phyloP scores from a whole-genome alignment of 1,284 basidiomycete species.

The Sporisorium scitamineum region DNA sequence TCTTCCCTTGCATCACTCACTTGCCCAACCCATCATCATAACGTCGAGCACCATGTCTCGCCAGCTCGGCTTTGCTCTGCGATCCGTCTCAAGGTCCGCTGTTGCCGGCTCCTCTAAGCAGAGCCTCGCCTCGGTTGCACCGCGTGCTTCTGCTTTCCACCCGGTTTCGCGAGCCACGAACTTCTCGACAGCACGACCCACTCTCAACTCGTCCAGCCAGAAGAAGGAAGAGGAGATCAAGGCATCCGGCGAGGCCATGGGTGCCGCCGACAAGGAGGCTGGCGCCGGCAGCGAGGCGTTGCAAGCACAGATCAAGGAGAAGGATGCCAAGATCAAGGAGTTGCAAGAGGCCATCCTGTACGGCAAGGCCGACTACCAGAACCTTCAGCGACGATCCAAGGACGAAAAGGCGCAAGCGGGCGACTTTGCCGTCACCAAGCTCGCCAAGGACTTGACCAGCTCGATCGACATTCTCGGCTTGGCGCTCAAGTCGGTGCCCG shows the following conservation, averaged over 20 bases:
- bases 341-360: constrained; percentile 66
- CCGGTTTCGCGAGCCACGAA: constrained; percentile 26
- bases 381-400: constrained; percentile 88
- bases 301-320: constrained; percentile 64
- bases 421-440: constrained; percentile 91
- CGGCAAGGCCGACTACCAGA: constrained; percentile 86
- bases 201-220: constrained; percentile 30
- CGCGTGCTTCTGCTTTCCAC: constrained; percentile 14
- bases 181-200: constrained; percentile 37
- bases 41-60: constrained; percentile 47
- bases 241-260: constrained; percentile 55
- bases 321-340: constrained; percentile 68
- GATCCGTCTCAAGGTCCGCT: constrained; percentile 31
- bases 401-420: constrained; percentile 91
- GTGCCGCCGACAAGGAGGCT: constrained; percentile 43
- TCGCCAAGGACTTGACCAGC: constrained; percentile 88
- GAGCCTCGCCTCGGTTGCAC: constrained; percentile 25
- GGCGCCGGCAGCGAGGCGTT: constrained; percentile 28
- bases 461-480: constrained; percentile 91
- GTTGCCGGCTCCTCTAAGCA: constrained; percentile 42
- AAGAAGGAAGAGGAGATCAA: constrained; percentile 54
- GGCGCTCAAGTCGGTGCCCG: constrained; percentile 84
- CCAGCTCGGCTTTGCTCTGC: constrained; percentile 36
- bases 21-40: background rate
- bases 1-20: background rate